Evolutionary conservation across 2,329 filamentous ascomycete genomes (phyloP).

Genomic region (Phoma sp.): DNA sequence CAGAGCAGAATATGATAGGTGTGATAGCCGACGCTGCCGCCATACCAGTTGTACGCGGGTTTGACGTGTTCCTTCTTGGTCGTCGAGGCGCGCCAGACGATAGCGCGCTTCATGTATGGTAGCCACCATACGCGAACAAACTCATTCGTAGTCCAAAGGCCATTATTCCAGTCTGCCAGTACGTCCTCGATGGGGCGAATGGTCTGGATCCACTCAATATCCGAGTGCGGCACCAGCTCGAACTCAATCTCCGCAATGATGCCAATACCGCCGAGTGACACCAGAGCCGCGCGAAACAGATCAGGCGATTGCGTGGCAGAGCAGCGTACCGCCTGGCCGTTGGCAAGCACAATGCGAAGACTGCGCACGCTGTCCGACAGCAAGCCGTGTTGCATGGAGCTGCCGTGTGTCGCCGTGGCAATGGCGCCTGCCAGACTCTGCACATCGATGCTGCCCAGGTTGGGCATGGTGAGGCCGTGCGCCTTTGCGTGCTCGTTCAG

Average conservation of each 20-base stretch:
- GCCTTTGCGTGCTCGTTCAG: slow-evolving; percentile 76
- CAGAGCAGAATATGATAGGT: slow-evolving; percentile 92
- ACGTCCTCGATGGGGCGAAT: slow-evolving; percentile 73
- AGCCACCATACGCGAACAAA: slow-evolving; percentile 98
- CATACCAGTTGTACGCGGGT: slow-evolving; percentile 77
- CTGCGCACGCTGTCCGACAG: slow-evolving; percentile 78
- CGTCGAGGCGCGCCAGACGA: slow-evolving; percentile 88
- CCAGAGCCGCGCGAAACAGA: slow-evolving; percentile 84
- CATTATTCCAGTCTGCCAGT: slow-evolving; percentile 71
- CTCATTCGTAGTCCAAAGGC: slow-evolving; percentile 82
- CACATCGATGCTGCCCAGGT: slow-evolving; percentile 91
- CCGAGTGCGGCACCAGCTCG: slow-evolving; percentile 77
- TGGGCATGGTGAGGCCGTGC: slow-evolving; percentile 82
- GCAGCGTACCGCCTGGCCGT: slow-evolving; percentile 76
- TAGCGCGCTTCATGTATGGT: slow-evolving; percentile 85
- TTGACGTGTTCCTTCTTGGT: slow-evolving; percentile 66
- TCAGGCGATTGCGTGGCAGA: slow-evolving; percentile 70
- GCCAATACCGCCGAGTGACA: slow-evolving; percentile 87
- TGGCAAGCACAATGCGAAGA: slow-evolving; percentile 80
- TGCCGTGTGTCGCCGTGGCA: slow-evolving; percentile 91
- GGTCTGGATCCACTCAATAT: slow-evolving; percentile 85
- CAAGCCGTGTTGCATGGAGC: slow-evolving; percentile 80
- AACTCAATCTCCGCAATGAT: slow-evolving; percentile 91
- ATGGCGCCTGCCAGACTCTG: slow-evolving; percentile 94
- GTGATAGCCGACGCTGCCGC: slow-evolving; percentile 80